Evolutionary conservation across 495 filamentous ascomycete species (phyloP).

Genomic region (Xylona heveae): DNA sequence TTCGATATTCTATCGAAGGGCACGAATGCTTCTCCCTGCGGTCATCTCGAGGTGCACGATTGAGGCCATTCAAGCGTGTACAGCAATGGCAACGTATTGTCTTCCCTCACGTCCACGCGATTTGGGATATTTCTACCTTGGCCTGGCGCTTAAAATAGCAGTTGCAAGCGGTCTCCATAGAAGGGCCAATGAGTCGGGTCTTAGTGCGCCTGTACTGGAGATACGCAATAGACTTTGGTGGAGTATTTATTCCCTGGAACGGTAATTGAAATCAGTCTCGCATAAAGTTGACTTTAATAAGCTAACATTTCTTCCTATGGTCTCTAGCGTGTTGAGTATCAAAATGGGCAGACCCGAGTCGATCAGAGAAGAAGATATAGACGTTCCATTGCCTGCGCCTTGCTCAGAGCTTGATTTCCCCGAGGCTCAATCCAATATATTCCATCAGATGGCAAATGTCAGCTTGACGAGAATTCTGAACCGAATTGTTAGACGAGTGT

Average conservation of each 20-base stretch:
- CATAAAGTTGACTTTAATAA: neutral
- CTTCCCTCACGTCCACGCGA: conserved; percentile 11
- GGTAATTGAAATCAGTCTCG: conserved; percentile 3
- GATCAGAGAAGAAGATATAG: conserved; percentile 7
- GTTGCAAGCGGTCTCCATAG: no score
- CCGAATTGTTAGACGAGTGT: no score
- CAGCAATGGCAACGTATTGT: conserved; percentile 11
- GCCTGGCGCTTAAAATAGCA: no score
- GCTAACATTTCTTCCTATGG: conserved; percentile 8
- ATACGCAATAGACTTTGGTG: conserved; percentile 11
- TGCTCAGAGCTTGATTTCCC: conserved; percentile 5
- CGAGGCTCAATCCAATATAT: no score
- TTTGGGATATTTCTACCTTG: conserved; percentile 12
- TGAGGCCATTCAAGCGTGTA: conserved; percentile 10
- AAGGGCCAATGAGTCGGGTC: no score
- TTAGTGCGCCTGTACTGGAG: no score
- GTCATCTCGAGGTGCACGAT: conserved; percentile 9
- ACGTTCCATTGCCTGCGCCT: conserved; percentile 6
- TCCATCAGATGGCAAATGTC: no score
- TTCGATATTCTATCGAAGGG: conserved; percentile 7
- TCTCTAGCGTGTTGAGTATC: no score
- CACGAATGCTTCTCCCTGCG: conserved; percentile 10
- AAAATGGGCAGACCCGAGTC: conserved; percentile 12
- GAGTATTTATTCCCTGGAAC: conserved; percentile 14
- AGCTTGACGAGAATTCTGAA: no score